A percentile compares a stretch with the other conserved stretches of the same genome.
phyloP scores from a whole-genome alignment of 1,139 yeast genomes.

The Saccharomyces hybrid region DNA sequence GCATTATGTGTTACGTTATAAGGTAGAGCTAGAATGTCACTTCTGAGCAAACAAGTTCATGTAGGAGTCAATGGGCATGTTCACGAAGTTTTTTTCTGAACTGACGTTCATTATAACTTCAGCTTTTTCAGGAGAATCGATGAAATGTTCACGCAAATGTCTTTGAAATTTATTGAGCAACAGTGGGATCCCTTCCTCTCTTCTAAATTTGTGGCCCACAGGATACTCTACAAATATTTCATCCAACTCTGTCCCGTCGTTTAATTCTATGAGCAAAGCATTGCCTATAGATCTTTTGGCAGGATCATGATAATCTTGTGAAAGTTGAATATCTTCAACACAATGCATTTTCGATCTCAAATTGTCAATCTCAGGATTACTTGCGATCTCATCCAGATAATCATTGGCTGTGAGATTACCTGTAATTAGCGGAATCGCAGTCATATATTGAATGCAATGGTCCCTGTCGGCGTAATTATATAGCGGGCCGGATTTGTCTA shows the following conservation, averaged over 20 bases:
- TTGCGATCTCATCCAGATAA: conserved; percentile 45
- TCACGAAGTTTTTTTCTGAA: conserved; percentile 34
- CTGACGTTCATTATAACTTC: conserved; percentile 35
- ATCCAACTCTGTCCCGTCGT: conserved; percentile 47
- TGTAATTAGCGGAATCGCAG: conserved; percentile 46
- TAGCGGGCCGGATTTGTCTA: conserved; percentile 51
- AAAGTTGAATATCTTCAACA: conserved; percentile 42
- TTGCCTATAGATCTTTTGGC: conserved; percentile 51
- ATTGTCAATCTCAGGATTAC: conserved; percentile 45
- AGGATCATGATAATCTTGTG: conserved; percentile 49
- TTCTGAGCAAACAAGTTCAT: conserved; percentile 34
- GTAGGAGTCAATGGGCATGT: conserved; percentile 43
- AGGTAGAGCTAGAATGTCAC: neutral
- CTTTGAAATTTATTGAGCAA: conserved; percentile 43
- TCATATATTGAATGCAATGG: conserved; percentile 57
- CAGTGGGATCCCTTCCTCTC: conserved; percentile 53
- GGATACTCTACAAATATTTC: conserved; percentile 51
- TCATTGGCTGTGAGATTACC: conserved; percentile 53
- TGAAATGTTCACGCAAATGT: conserved; percentile 42
- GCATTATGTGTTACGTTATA: no score
- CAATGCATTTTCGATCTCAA: conserved; percentile 49
- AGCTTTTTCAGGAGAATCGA: conserved; percentile 32
- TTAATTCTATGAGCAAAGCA: conserved; percentile 43
- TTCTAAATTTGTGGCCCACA: conserved; percentile 49
- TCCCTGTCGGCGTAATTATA: conserved; percentile 58